Base-by-base conservation (phyloP, 306 rosid species). In the Dryas alaskensis region DNA sequence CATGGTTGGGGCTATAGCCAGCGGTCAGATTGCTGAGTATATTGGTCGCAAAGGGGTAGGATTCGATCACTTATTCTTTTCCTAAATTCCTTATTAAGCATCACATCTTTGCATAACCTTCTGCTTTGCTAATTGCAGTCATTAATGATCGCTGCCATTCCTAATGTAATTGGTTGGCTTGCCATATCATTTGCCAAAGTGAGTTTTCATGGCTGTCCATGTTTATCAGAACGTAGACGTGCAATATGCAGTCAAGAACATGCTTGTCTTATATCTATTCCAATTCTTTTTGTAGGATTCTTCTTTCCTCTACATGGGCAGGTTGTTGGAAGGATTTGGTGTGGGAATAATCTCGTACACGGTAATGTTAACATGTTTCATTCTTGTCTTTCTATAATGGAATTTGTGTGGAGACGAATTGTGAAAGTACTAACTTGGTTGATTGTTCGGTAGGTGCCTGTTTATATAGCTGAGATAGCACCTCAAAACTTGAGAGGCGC, bases 311-410 rank as follows among this genome's bases (percentile, higher is more conserved):
- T 92, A 92, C 81, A 81, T 94, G 92, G 99, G 99, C 83, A 88
- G 99, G 79, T 81, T 94, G 86, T 81, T 94, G 90, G 99, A 94
- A 86, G 99, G 99, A 7, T 94, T 94, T 69, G 99, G 99, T 1
- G 96, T 94, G n/a, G 99, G 99, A 58, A 81, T 94, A 59, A 92
- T 94, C 80, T 94, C 99, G 40, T 92, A 94, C 72, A 85, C 91
- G 85, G 99, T 94, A 87, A 50, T 50, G 57, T 59, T 44, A 59
- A 72, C 48, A 59, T 77, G 25, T 60, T 61, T 72, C 49, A 19
- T 17, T 61, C 44, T 40, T 50, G 74, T 53, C 39, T 46, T 68
- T 68, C 51, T 62, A 31, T 27, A 60, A 13, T 76, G 66, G 68
- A 63, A 70, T 63, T 72, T 84, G 70, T 73, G 54, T 47, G 8